phyloP scores from a whole-genome alignment of 345 rosid genomes.

The Leavenworthia alabamica region DNA sequence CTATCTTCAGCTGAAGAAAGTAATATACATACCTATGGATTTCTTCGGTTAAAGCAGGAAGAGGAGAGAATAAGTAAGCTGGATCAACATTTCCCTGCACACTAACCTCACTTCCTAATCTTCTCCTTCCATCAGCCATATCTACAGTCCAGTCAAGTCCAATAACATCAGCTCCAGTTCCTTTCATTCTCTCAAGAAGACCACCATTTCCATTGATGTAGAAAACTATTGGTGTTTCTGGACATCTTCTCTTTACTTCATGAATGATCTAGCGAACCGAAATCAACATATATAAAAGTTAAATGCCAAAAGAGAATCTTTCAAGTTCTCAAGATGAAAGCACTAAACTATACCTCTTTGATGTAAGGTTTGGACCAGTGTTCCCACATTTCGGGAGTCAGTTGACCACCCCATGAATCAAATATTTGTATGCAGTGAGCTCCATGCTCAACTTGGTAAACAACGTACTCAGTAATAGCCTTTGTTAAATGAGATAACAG shows the following conservation, averaged over 20 bases:
- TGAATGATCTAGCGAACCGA: constrained; percentile 46
- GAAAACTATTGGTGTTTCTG: constrained; percentile 75
- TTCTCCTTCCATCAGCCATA: constrained; percentile 83
- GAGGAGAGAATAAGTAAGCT: constrained; percentile 69
- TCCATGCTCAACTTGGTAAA: constrained; percentile 85
- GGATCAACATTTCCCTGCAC: constrained; percentile 95
- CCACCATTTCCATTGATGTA: constrained; percentile 96
- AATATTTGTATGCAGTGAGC: constrained; percentile 94
- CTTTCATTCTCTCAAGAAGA: constrained; percentile 86
- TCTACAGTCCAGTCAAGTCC: constrained; percentile 98
- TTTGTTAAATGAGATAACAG: constrained; percentile 74
- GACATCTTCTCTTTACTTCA: constrained; percentile 59
- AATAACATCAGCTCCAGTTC: constrained; percentile 81
- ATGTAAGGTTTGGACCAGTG: constrained; percentile 84
- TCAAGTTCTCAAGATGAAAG: background rate
- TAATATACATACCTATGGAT: constrained; percentile 48
- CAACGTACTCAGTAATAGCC: constrained; percentile 66
- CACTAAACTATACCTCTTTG: constrained; percentile 46
- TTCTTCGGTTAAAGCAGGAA: constrained; percentile 72
- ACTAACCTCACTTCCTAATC: constrained; percentile 56
- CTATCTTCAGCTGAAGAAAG: background rate
- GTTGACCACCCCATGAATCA: constrained; percentile 98
- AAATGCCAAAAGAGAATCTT: background rate
- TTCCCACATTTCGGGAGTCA: constrained; percentile 88
- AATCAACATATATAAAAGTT: background rate